These are phyloP conservation scores for Populus hybrid DNA, from an alignment of 441 rosid species.

Conservation along the genomic window DNA sequence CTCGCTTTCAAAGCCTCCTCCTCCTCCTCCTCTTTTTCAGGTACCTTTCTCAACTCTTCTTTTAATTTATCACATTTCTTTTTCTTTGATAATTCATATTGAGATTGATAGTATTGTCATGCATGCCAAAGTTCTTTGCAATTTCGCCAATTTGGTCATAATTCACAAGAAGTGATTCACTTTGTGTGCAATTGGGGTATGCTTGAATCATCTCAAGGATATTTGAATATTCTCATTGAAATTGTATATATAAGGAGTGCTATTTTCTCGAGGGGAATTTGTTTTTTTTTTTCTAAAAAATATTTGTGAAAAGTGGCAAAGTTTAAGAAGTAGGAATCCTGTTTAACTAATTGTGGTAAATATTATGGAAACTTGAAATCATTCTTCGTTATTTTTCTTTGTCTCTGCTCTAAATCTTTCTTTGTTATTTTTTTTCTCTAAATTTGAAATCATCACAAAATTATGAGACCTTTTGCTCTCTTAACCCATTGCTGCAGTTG, in stretches of 20 bases:
- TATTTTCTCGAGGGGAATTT: not conserved
- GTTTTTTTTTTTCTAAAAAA: too few species aligned
- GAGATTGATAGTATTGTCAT: too few species aligned
- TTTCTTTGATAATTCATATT: not conserved
- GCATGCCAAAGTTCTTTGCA: not conserved
- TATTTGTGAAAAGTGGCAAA: not conserved
- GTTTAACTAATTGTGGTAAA: not conserved
- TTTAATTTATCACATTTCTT: not conserved
- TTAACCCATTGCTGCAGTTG: slow-evolving; percentile 34
- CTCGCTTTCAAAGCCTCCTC: slow-evolving; percentile 22
- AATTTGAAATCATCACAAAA: not conserved
- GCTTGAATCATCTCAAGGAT: not conserved
- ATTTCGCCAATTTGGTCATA: not conserved
- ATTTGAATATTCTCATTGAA: not conserved
- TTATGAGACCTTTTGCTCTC: not conserved
- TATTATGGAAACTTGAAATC: too few species aligned
- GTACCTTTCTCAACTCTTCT: slow-evolving; percentile 23
- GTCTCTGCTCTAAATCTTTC: too few species aligned
- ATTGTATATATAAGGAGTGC: not conserved
- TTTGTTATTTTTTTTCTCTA: too few species aligned
- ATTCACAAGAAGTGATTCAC: not conserved
- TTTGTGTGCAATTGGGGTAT: not conserved
- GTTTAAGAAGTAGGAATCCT: not conserved
- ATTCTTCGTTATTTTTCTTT: too few species aligned
- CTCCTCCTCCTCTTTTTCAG: slow-evolving; percentile 52